phyloP scores from a whole-genome alignment of 2,329 filamentous ascomycete species.

The Alternaria triticina region DNA sequence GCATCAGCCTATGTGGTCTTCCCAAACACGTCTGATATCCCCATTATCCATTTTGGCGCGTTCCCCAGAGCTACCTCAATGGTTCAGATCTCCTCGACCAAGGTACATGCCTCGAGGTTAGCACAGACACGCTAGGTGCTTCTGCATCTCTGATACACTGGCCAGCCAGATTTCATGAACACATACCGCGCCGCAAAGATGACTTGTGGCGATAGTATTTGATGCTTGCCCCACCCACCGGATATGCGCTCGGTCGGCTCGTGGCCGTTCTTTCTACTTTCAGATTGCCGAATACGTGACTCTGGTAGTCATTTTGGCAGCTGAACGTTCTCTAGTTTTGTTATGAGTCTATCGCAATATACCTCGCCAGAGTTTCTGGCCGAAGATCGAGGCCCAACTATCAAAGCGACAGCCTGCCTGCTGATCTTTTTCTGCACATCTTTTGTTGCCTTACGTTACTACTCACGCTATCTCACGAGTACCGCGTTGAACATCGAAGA shows the following conservation, averaged over 20 bases:
- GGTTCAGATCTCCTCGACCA: slow-evolving; percentile 1
- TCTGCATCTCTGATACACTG: background rate
- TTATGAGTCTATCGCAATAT: background rate
- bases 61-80: background rate
- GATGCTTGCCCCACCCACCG: background rate
- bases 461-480: slow-evolving; percentile 25
- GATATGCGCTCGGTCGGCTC: background rate
- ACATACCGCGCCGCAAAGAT: slow-evolving; percentile 1
- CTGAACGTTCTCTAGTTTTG: background rate
- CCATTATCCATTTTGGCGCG: background rate
- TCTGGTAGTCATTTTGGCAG: slow-evolving; percentile 18
- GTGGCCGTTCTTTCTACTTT: background rate
- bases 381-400: slow-evolving; percentile 20
- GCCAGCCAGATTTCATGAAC: background rate
- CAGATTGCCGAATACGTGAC: slow-evolving; percentile 4
- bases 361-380: slow-evolving; percentile 17
- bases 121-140: background rate
- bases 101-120: background rate
- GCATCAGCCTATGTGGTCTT: background rate
- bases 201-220: slow-evolving; percentile 6
- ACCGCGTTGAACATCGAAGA: slow-evolving; percentile 27
- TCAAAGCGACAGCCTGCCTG: slow-evolving; percentile 22
- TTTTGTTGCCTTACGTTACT: slow-evolving; percentile 30
- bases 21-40: background rate
- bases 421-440: slow-evolving; percentile 26